Base-by-base conservation (phyloP, 768 basidiomycete genomes). In the Brasilioporus rufonigricans region DNA sequence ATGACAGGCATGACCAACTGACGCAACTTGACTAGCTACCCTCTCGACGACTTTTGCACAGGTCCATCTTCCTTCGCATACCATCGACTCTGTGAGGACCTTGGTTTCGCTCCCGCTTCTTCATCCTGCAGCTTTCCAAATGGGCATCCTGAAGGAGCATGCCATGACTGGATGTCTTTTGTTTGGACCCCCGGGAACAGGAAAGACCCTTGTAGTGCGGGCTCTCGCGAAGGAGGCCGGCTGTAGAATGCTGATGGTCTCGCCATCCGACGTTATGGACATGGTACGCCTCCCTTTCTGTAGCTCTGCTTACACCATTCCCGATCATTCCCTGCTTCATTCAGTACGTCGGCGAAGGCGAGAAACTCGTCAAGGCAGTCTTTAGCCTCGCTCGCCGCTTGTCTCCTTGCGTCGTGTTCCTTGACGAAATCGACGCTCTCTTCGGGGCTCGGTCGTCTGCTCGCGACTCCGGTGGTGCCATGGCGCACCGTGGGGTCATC, bases 211-310 rank as follows among this genome's bases (percentile, higher is more conserved):
- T 16, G 80, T 93, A 11, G 92, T 93, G 11, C 84, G 93, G 44
- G 94, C 94, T 19, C 79, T 98, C 11, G 95, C 95, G 3, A 90
- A 89, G 64, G 94, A 97, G 70, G 92, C 92, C 45, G 95, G 93
- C 5, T 94, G 93, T 61, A 80, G 92, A 47, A 98, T 98, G 94
- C 73, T 98, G 65, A 83, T 86, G 12, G 79, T 98, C 45, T 87
- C 90, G 41, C 92, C 94, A 7, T 92, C 93, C 11, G 94, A 98
- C 66, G 90, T 98, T 44, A 93, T 95, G 86, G 93, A 97, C 68
- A 95, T 95, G 91, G 91, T 91, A 57, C 44, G 80, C 67, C 46
- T 21, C 48, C 10, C 29, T 32, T 2, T 11, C 27, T 29, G n/a
- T 49, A 19, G 9, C 8, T 55, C 24, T 29, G 7, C 26, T 44